A percentile compares a stretch with the other conserved stretches of the same genome.
Evolutionary conservation across 305 asterid genomes (phyloP).

Genomic region (Withania somnifera): DNA sequence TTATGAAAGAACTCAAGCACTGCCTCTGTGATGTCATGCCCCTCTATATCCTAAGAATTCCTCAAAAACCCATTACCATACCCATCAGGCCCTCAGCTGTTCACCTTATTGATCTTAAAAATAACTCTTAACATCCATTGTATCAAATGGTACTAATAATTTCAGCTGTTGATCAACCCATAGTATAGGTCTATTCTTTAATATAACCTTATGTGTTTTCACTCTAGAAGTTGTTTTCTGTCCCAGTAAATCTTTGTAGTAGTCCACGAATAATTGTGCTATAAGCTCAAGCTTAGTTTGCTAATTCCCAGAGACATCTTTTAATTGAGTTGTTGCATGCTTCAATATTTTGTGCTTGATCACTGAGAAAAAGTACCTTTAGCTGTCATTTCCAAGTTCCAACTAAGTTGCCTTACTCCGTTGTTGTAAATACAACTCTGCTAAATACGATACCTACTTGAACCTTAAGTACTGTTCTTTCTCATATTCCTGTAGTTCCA

Average conservation of each 20-base stretch:
- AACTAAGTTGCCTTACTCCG: background rate
- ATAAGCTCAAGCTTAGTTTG: background rate
- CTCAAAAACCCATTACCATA: background rate
- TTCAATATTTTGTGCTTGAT: background rate
- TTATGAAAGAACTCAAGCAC: background rate
- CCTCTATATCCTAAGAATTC: background rate
- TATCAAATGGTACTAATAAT: rapidly evolving
- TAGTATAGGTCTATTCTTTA: background rate
- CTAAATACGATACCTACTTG: background rate
- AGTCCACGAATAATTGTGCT: background rate
- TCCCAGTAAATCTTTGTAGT: background rate
- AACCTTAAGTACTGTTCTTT: background rate
- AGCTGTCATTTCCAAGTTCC: background rate
- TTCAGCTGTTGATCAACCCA: background rate
- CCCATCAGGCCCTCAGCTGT: background rate
- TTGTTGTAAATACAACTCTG: background rate
- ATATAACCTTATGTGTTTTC: rapidly evolving
- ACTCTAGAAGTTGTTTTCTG: background rate
- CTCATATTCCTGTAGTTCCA: background rate
- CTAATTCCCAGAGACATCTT: background rate
- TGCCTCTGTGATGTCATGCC: background rate
- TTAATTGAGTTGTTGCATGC: background rate
- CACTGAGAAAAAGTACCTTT: background rate
- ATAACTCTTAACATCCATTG: background rate
- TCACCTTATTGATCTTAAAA: background rate